Conservation (phyloP, 164 flowering plant genomes). For the Stephania cephalantha region DNA sequence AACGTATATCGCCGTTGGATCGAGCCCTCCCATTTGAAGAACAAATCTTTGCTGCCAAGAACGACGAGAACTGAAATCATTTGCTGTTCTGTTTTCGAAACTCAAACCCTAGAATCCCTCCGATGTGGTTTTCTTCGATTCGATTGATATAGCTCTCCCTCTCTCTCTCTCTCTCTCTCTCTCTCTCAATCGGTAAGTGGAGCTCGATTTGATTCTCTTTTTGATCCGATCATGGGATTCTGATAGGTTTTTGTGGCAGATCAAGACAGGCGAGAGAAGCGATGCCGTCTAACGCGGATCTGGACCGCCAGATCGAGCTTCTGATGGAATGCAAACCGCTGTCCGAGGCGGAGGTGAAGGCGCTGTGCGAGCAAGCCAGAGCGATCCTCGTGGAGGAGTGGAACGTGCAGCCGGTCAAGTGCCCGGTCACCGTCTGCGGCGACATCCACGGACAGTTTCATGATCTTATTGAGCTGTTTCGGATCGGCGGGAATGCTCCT, state of each 20-base stretch:
- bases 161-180: no score
- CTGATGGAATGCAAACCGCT: slow-evolving; percentile 40
- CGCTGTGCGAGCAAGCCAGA: slow-evolving; percentile 36
- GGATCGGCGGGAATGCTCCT: slow-evolving; percentile 40
- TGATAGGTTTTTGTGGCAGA: slow-evolving; percentile 10
- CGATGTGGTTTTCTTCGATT: slow-evolving; percentile 1
- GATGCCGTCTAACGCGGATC: slow-evolving; percentile 42
- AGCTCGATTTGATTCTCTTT: slow-evolving; percentile 7
- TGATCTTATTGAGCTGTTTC: slow-evolving; percentile 42
- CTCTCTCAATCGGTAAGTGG: neutral
- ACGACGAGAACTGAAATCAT: neutral
- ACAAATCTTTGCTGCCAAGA: no score
- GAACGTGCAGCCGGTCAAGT: slow-evolving; percentile 44
- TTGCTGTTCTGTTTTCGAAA: neutral
- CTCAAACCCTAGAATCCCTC: neutral
- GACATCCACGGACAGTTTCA: slow-evolving; percentile 45
- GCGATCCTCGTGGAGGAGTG: slow-evolving; percentile 40
- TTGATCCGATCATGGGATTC: neutral
- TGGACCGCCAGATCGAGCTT: slow-evolving; percentile 43
- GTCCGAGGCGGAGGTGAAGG: slow-evolving; percentile 34
- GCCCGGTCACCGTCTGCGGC: slow-evolving; percentile 47
- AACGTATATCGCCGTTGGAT: no score
- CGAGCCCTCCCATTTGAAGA: no score
- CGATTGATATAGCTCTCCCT: neutral
- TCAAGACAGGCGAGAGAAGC: slow-evolving; percentile 7